phyloP scores from a whole-genome alignment of 345 rosid species.

The Eutrema heterophyllum region DNA sequence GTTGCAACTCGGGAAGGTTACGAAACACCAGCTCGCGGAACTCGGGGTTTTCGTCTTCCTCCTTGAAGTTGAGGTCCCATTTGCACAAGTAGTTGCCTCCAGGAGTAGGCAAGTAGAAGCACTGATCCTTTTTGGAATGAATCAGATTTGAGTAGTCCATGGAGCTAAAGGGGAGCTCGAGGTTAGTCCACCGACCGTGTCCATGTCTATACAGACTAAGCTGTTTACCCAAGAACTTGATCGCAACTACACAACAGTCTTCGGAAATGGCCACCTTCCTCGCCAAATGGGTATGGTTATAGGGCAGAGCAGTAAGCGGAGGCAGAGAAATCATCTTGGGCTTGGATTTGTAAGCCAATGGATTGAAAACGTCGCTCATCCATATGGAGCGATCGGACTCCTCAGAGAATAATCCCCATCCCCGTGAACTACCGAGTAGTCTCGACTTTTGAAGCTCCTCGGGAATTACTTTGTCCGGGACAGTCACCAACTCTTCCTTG shows the following conservation, averaged over 20 bases:
- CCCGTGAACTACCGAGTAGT: too few species aligned
- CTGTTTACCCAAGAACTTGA: background rate
- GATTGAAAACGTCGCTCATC: too few species aligned
- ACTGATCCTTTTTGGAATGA: background rate
- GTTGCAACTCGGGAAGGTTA: background rate
- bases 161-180: background rate
- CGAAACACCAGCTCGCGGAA: background rate
- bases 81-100: background rate
- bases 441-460: background rate
- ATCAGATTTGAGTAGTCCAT: background rate
- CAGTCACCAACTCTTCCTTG: background rate
- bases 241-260: background rate
- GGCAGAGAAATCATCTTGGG: too few species aligned
- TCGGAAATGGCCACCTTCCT: background rate
- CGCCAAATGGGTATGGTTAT: too few species aligned
- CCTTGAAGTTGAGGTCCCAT: background rate
- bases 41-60: background rate
- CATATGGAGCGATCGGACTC: too few species aligned
- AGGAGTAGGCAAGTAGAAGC: background rate
- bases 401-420: too few species aligned
- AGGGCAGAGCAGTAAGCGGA: too few species aligned
- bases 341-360: too few species aligned
- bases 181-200: background rate
- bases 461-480: background rate
- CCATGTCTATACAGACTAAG: background rate